These are phyloP conservation scores for Trichoderma sp. DNA, from an alignment of 2,329 filamentous ascomycete genomes.

Conservation along the genomic window DNA sequence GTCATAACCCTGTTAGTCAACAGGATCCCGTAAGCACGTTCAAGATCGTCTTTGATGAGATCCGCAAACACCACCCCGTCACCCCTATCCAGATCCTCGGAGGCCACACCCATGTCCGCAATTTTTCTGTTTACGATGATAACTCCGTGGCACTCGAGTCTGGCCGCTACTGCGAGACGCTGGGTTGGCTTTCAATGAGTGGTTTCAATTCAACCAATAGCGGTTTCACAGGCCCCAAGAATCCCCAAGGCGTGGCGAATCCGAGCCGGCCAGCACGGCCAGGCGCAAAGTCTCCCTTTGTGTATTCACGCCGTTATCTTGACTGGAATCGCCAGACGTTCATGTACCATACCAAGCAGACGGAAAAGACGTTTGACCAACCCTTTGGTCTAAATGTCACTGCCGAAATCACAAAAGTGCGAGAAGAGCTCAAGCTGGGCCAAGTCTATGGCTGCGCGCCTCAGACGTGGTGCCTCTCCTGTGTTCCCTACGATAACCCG, in stretches of 20 bases:
- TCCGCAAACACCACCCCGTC: conserved; percentile 58
- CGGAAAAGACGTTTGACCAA: conserved; percentile 55
- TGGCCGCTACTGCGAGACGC: conserved; percentile 69
- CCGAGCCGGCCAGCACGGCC: conserved; percentile 46
- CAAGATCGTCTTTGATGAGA: conserved; percentile 56
- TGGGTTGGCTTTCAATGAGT: conserved; percentile 68
- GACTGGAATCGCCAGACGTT: conserved; percentile 72
- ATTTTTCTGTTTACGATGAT: conserved; percentile 67
- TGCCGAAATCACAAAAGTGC: conserved; percentile 53
- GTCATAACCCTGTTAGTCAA: conserved; percentile 63
- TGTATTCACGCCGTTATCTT: conserved; percentile 64
- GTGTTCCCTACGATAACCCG: conserved; percentile 55
- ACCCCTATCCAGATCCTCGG: conserved; percentile 68
- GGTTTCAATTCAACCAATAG: conserved; percentile 57
- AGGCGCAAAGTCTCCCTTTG: conserved; percentile 45
- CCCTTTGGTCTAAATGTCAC: conserved; percentile 52
- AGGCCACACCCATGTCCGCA: conserved; percentile 66
- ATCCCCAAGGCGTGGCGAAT: conserved; percentile 45
- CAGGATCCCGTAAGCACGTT: conserved; percentile 50
- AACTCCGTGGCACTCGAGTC: conserved; percentile 64
- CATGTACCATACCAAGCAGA: conserved; percentile 62
- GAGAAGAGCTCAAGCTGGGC: conserved; percentile 59
- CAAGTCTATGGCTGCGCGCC: conserved; percentile 64
- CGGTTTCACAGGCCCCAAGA: conserved; percentile 43
- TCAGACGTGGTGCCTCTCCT: conserved; percentile 60